phyloP scores from a whole-genome alignment of 2,329 filamentous ascomycete genomes.

The Fusarium poae region DNA sequence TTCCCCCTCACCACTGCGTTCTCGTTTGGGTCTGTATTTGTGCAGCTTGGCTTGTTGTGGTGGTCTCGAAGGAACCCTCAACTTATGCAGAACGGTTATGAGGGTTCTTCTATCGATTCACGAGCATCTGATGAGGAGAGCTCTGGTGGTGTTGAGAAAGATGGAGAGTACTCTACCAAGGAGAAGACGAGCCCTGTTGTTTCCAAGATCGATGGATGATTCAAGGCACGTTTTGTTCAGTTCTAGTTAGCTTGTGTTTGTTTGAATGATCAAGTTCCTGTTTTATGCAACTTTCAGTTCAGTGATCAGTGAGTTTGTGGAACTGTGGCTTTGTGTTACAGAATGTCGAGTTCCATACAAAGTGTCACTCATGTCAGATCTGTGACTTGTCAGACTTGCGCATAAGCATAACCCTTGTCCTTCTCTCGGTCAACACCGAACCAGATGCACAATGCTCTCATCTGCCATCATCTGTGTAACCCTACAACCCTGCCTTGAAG shows the following conservation, averaged over 20 bases:
- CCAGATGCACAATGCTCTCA: background rate
- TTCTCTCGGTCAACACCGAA: background rate
- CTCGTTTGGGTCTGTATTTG: constrained; percentile 49
- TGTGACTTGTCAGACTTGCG: background rate
- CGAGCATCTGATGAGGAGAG: constrained; percentile 42
- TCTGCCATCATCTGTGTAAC: background rate
- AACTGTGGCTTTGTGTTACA: too few relatives aligned
- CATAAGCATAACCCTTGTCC: background rate
- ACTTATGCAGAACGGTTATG: constrained; percentile 41
- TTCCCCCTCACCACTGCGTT: constrained; percentile 55
- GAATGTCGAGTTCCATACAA: background rate
- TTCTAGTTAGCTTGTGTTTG: too few relatives aligned
- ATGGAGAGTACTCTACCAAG: background rate
- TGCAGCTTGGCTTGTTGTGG: constrained; percentile 52
- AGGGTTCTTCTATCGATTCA: constrained; percentile 25
- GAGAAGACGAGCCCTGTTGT: constrained; percentile 21
- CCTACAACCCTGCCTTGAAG: too few relatives aligned
- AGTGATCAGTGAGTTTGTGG: background rate
- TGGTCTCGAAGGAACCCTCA: constrained; percentile 45
- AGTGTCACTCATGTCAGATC: background rate
- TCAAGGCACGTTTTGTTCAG: background rate
- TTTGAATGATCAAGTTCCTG: background rate
- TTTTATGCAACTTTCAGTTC: background rate
- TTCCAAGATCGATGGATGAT: constrained; percentile 15
- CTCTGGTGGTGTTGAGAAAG: constrained; percentile 10